A percentile compares a stretch with the other conserved stretches of the same genome.
These are phyloP conservation scores for Elongisporangium senticosum DNA, from an alignment of 352 stramenopile species.

Conservation along the genomic window DNA sequence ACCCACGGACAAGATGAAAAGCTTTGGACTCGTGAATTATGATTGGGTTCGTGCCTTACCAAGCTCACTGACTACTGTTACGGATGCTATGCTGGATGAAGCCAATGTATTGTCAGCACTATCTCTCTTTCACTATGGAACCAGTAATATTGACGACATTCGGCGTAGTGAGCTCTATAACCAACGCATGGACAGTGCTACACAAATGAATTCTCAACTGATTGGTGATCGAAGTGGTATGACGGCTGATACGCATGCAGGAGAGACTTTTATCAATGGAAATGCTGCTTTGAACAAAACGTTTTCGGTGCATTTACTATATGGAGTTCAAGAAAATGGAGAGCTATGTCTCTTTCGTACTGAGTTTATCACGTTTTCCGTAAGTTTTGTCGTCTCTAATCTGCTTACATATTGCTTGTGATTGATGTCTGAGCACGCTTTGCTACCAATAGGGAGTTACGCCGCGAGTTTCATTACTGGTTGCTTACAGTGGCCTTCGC, in stretches of 20 bases:
- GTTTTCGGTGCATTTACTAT: constrained; percentile 62
- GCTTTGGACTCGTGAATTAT: constrained; percentile 25
- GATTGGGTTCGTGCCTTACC: constrained; percentile 19
- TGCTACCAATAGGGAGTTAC: constrained; percentile 39
- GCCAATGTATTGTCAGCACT: constrained; percentile 61
- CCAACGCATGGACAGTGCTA: constrained; percentile 57
- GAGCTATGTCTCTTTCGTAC: constrained; percentile 67
- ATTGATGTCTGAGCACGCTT: constrained; percentile 1
- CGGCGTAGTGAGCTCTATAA: constrained; percentile 46
- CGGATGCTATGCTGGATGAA: constrained; percentile 60
- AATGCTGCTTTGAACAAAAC: constrained; percentile 55
- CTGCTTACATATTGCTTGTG: background rate
- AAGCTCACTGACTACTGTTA: constrained; percentile 15
- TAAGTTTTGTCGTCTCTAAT: constrained; percentile 16
- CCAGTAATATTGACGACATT: constrained; percentile 48
- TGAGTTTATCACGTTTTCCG: constrained; percentile 66
- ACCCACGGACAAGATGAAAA: constrained; percentile 3
- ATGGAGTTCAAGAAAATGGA: constrained; percentile 57
- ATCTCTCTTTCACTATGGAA: constrained; percentile 69
- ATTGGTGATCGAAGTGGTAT: constrained; percentile 45
- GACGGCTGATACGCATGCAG: constrained; percentile 52
- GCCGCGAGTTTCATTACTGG: constrained; percentile 48
- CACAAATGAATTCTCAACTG: constrained; percentile 60
- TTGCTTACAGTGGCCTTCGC: constrained; percentile 38
- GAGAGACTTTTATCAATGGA: constrained; percentile 59